Percentiles rank a stretch among this genome's conserved stretches.
phyloP scores from a whole-genome alignment of 2,329 filamentous ascomycete genomes.

The Cladosporium velox region DNA sequence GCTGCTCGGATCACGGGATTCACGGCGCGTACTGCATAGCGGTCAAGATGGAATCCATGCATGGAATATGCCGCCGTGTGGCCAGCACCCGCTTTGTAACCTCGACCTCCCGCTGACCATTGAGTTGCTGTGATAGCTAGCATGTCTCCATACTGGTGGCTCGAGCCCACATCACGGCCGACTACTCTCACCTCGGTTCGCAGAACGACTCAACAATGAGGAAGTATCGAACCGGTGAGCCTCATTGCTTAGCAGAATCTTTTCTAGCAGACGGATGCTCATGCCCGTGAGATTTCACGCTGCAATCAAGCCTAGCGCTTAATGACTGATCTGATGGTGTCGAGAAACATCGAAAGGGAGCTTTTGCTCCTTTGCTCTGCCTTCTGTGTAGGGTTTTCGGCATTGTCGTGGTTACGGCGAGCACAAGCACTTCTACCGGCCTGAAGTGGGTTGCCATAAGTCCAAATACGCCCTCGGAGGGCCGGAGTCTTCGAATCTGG shows the following conservation, averaged over 20 bases:
- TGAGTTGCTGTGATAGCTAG: background rate
- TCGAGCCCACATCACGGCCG: background rate
- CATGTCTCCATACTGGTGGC: background rate
- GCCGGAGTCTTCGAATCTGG: background rate
- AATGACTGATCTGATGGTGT: background rate
- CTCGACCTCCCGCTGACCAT: background rate
- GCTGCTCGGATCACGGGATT: conserved; percentile 8
- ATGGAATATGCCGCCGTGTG: background rate
- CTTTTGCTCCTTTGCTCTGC: too few species aligned
- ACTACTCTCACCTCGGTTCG: background rate
- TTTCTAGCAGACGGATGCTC: background rate
- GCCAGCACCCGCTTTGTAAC: background rate
- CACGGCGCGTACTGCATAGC: conserved; percentile 6
- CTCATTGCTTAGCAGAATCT: background rate
- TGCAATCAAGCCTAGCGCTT: background rate
- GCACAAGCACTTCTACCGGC: background rate
- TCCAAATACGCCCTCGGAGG: background rate
- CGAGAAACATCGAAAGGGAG: too few species aligned
- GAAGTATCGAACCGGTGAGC: background rate
- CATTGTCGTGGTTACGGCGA: background rate
- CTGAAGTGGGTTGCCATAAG: background rate
- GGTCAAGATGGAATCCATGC: background rate
- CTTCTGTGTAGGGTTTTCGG: background rate
- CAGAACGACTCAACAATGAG: background rate
- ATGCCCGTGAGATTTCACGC: background rate